A percentile compares a stretch with the other conserved stretches of the same genome.
These are phyloP conservation scores for Chrysoporthe cubensis DNA, from an alignment of 2,329 filamentous ascomycete genomes.

Conservation along the genomic window DNA sequence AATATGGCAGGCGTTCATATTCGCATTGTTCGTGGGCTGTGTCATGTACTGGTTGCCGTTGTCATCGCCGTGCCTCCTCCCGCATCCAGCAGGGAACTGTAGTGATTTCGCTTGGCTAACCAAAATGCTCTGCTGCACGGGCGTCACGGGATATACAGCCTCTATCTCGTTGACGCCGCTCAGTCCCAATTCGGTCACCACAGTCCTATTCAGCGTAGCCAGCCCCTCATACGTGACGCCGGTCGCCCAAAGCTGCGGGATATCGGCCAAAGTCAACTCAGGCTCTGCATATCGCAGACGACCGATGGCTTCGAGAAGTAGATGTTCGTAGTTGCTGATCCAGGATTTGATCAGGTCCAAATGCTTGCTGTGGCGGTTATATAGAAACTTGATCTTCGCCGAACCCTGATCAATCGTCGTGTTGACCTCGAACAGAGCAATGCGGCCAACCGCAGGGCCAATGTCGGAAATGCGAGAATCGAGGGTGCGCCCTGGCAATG, in stretches of 20 bases:
- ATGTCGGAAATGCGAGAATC: constrained; percentile 48
- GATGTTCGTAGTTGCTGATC: constrained; percentile 51
- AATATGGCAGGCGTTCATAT: constrained; percentile 47
- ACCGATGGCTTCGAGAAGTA: constrained; percentile 49
- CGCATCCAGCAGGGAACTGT: constrained; percentile 18
- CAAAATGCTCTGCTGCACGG: constrained; percentile 54
- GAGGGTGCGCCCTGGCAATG: constrained; percentile 44
- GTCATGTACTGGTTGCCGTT: constrained; percentile 16
- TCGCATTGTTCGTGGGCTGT: constrained; percentile 21
- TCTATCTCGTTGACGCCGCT: constrained; percentile 50
- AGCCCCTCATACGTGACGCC: constrained; percentile 48
- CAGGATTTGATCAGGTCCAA: constrained; percentile 50
- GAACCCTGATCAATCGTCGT: constrained; percentile 50
- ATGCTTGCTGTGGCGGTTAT: constrained; percentile 46
- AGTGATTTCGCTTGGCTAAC: constrained; percentile 45
- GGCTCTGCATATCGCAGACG: constrained; percentile 47
- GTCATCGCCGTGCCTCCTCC: constrained; percentile 5
- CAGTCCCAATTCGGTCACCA: constrained; percentile 46
- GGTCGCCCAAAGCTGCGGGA: constrained; percentile 50
- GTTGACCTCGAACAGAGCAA: constrained; percentile 56
- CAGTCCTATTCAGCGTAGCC: constrained; percentile 46
- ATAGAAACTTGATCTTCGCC: constrained; percentile 51
- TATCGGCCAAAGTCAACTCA: constrained; percentile 54
- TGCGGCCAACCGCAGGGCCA: constrained; percentile 50
- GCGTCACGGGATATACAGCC: constrained; percentile 52